phyloP scores from a whole-genome alignment of 345 rosid species.

The Gossypium thurberi region DNA sequence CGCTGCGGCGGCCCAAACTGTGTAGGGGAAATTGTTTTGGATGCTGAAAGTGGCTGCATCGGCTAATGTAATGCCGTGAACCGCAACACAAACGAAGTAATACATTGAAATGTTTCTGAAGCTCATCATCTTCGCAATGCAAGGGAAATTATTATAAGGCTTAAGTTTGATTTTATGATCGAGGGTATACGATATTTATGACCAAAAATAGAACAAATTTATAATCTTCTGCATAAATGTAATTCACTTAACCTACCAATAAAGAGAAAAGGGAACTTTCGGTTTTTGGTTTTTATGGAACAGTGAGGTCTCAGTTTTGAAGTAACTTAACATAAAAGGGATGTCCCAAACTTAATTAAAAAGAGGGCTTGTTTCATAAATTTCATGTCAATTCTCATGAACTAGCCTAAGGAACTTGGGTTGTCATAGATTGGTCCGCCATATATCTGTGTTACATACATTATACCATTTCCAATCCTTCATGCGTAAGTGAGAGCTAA shows the following conservation, averaged over 20 bases:
- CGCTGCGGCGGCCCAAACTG: constrained; percentile 46
- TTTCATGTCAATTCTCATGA: background rate
- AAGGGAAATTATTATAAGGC: background rate
- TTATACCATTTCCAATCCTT: too few relatives aligned
- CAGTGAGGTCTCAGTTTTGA: background rate
- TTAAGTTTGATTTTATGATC: background rate
- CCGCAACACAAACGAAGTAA: background rate
- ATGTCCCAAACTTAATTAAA: background rate
- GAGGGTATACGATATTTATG: background rate
- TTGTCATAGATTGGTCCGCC: too few relatives aligned
- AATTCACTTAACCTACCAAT: background rate
- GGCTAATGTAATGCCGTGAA: constrained; percentile 9
- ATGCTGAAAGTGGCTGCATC: constrained; percentile 37
- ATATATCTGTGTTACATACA: too few relatives aligned
- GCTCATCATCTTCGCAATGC: background rate
- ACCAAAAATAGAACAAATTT: background rate
- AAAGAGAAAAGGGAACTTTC: background rate
- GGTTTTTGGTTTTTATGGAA: background rate
- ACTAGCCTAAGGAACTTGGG: background rate
- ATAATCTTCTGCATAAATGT: background rate
- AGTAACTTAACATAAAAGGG: background rate
- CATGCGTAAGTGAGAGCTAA: too few relatives aligned
- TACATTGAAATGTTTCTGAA: background rate
- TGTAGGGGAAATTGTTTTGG: constrained; percentile 29
- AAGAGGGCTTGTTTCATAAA: background rate